Percentiles rank a stretch among this genome's conserved stretches.
Conservation (phyloP, 75 land plant genomes). For the Selaginella tamariscina region DNA sequence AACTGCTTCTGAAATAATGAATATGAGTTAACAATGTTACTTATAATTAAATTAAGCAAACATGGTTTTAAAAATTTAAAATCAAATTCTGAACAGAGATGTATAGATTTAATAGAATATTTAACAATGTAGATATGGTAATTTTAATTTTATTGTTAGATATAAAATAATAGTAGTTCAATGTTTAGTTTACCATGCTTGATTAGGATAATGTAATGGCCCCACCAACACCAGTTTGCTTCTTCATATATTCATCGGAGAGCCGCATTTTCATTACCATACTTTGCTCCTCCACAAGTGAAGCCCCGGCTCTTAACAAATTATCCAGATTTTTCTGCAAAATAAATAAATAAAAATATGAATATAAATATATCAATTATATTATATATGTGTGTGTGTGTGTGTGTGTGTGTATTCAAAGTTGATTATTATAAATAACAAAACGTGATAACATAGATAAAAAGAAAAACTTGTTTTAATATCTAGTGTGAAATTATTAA, state of each 20-base stretch:
- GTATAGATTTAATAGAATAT: no score
- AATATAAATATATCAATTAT: neutral
- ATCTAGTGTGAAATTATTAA: no score
- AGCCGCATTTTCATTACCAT: conserved; percentile 64
- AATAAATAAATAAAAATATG: neutral
- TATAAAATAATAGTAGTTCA: neutral
- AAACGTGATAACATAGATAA: no score
- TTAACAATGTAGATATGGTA: no score
- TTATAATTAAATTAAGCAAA: neutral
- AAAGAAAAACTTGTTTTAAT: no score
- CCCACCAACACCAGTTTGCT: conserved; percentile 29
- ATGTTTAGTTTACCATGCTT: neutral
- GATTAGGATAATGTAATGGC: neutral
- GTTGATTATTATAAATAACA: no score
- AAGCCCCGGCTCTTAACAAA: conserved; percentile 57
- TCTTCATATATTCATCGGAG: conserved; percentile 87
- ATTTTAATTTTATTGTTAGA: neutral
- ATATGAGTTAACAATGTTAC: neutral
- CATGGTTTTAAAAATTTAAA: no score
- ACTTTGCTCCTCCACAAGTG: conserved; percentile 58
- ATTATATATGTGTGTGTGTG: no score
- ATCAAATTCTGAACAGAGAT: no score
- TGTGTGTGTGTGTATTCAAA: no score
- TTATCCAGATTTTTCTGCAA: conserved; percentile 70
- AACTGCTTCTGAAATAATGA: no score